These are phyloP conservation scores for Takakia lepidozioides DNA, from an alignment of 225 moss, liverwort and hornwort genomes.

Conservation along the genomic window DNA sequence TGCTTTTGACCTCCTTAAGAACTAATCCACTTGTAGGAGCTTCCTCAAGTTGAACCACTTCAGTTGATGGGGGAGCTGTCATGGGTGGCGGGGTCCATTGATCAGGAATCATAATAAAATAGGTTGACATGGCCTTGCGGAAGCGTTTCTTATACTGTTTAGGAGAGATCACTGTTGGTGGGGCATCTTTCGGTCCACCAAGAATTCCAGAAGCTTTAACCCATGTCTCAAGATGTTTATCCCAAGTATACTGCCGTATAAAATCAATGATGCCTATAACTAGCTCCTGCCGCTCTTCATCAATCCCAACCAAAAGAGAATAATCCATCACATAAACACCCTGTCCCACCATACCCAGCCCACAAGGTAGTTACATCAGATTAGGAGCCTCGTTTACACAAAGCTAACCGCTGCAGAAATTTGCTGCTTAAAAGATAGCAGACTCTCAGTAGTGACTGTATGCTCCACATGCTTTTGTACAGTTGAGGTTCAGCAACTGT, in stretches of 20 bases:
- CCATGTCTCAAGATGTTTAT: slow-evolving; percentile 89
- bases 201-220: slow-evolving; percentile 93
- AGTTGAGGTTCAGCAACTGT: no score
- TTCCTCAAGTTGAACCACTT: slow-evolving; percentile 11
- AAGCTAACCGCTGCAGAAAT: no score
- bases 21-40: slow-evolving; percentile 8
- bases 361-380: not conserved
- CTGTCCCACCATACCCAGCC: slow-evolving; percentile 30
- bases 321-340: slow-evolving; percentile 88
- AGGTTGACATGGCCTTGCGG: slow-evolving; percentile 90
- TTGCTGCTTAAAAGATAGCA: no score
- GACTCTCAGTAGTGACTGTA: no score
- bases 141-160: slow-evolving; percentile 91
- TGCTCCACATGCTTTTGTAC: no score
- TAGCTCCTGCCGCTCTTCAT: slow-evolving; percentile 83
- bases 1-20: slow-evolving; percentile 13
- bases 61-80: slow-evolving; percentile 15
- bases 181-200: slow-evolving; percentile 82
- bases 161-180: slow-evolving; percentile 93
- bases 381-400: not conserved
- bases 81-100: slow-evolving; percentile 52
- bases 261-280: slow-evolving; percentile 97
- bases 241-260: slow-evolving; percentile 96
- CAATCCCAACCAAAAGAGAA: slow-evolving; percentile 87
- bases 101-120: slow-evolving; percentile 95